Evolutionary conservation across 768 basidiomycete species (phyloP), one percentile per base, ranked within the genome.

Genomic region (Kwoniella mangroviensis): DNA sequence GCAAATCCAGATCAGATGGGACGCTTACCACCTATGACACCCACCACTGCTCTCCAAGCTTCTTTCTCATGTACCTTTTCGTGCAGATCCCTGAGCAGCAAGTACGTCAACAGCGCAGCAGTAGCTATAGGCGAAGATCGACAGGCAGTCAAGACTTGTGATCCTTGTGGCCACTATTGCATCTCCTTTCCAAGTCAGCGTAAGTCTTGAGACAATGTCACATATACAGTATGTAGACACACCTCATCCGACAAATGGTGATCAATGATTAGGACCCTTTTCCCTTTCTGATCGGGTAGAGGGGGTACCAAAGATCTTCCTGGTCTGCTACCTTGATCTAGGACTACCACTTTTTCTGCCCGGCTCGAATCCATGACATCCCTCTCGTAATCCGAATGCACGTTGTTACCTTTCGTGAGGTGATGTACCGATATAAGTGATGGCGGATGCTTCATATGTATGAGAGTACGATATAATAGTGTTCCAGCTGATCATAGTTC

Each of bases 251-350:
- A 85, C 75, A 83, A 81, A 74, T 87, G 86, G 75, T 87, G 86
- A 76, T 87, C 86, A n/a, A 87, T 76, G 45, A 87, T 78, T 40
- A 87, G 82, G 1, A 81, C 74, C 52, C 76, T 64, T 60, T 70
- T 67, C 53, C 53, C 75, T n/a, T 67, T 51, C 5, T 63, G 41
- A 42, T 67, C 69, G 49, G 62, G 24, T 43, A 65, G 24, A 34
- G 65, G 52, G 15, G 78, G 75, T n/a, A 84, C 74, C 1, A 85
- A 63, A 1, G 84, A 66, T 4, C 75, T 78, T 2, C 85, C 85
- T 0, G 84, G 82, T 19, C 86, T 76, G 64, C 85, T 85, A 0
- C 86, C 86, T 75, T 87, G 86, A 79, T 87, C 86, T 34, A 86
- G 78, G 0, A 86, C 81, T 60, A 87, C 78, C n/a, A 84, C 77